Evolutionary conservation across 495 filamentous ascomycete species (phyloP).

Genomic region (Annulohypoxylon bovei): DNA sequence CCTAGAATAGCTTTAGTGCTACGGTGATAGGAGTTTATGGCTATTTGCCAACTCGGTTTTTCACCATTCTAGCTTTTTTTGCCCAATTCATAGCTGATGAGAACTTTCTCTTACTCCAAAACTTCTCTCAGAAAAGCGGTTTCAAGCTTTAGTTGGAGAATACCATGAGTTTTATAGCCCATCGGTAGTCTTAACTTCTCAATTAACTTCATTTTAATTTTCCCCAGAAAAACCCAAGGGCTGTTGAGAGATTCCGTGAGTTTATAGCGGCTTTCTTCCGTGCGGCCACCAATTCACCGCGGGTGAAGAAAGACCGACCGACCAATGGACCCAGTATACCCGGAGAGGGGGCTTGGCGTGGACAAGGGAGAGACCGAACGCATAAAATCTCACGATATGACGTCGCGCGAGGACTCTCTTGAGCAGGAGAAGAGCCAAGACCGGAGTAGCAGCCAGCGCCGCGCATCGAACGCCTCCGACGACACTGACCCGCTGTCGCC

Average conservation of each 20-base stretch:
- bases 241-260: not conserved
- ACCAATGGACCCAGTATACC: not conserved
- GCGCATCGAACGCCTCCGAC: conserved; percentile 32
- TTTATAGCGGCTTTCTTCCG: conserved; percentile 1
- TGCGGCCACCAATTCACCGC: not conserved
- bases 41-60: not conserved
- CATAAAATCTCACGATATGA: conserved; percentile 1
- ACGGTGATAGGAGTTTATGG: conserved; percentile 9
- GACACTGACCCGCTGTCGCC: conserved; percentile 50
- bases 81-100: not conserved
- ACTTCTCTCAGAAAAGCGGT: not conserved
- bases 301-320: not conserved
- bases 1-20: not conserved
- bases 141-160: not conserved
- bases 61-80: not conserved
- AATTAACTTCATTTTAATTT: not conserved
- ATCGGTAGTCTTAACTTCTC: not conserved
- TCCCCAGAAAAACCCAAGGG: not conserved
- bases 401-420: conserved; percentile 19
- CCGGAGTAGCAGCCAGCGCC: conserved; percentile 36
- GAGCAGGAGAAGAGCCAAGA: conserved; percentile 32
- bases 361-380: conserved; percentile 11
- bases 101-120: not conserved
- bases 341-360: conserved; percentile 16
- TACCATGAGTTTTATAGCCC: not conserved